phyloP scores from a whole-genome alignment of 2,329 filamentous ascomycete species.

The Xylaria polymorpha region DNA sequence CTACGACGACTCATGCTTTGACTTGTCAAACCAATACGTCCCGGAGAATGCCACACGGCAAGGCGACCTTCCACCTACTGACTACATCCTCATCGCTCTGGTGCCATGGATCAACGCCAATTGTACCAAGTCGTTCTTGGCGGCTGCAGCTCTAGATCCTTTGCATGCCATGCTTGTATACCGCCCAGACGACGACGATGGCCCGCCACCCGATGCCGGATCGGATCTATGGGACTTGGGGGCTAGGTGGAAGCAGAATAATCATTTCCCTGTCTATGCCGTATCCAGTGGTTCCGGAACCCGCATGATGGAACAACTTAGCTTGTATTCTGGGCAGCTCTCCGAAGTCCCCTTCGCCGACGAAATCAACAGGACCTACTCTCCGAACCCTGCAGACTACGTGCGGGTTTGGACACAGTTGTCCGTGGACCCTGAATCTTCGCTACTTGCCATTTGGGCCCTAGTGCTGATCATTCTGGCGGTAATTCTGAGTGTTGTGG shows the following conservation, averaged over 20 bases:
- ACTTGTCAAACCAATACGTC: conserved; percentile 72
- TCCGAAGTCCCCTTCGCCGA: conserved; percentile 68
- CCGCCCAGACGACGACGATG: conserved; percentile 64
- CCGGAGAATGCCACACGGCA: conserved; percentile 80
- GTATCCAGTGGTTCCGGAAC: conserved; percentile 75
- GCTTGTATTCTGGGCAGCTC: conserved; percentile 81
- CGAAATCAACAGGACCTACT: conserved; percentile 66
- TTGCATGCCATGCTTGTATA: conserved; percentile 74
- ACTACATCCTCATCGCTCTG: conserved; percentile 81
- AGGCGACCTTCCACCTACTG: conserved; percentile 72
- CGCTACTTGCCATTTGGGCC: conserved; percentile 81
- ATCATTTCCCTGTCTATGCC: conserved; percentile 84
- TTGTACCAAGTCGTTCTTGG: conserved; percentile 80
- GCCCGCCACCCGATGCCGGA: conserved; percentile 72
- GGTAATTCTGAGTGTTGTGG: conserved; percentile 75
- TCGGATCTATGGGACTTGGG: conserved; percentile 76
- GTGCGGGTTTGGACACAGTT: conserved; percentile 70
- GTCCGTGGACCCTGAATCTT: conserved; percentile 57
- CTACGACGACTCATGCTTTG: conserved; percentile 68
- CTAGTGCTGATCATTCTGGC: conserved; percentile 79
- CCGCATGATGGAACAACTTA: conserved; percentile 76
- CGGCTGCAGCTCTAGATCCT: conserved; percentile 66
- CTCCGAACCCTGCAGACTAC: conserved; percentile 67
- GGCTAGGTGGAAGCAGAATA: conserved; percentile 78
- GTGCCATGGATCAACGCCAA: conserved; percentile 84